Evolutionary conservation across 176 grass and related monocot genomes (phyloP), one percentile per base, ranked within the genome.

Genomic region (Oryza glaberrima): DNA sequence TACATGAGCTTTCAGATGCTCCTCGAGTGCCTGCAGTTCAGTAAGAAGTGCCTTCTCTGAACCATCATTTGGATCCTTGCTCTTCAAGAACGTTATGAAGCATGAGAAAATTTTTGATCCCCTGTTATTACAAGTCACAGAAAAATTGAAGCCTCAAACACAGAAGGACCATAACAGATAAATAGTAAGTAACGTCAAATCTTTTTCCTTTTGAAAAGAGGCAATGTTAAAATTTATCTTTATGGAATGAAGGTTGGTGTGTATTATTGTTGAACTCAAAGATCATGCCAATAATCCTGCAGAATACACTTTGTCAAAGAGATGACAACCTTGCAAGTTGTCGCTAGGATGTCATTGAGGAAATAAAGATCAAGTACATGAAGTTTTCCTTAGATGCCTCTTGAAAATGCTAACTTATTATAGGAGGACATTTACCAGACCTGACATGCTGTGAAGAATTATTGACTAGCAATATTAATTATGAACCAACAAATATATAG

Each of bases 1-100:
- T 88, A 98, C 95, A 88, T 98, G 88, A 22, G 88, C 91, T 77
- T 98, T 98, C 1, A 95, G 88, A 73, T 95, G 93, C 19, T 87
- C 95, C 12, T 93, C 88, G 7, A 98, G 86, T 30, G 85, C 89
- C 72, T 82, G 82, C 35, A 98, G 70, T 74, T 98, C 95, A 52
- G 83, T 83, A 65, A 88, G 36, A 81, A 98, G 88, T 67, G 76
- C 75, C 54, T 90, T 86, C 76, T 98, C 92, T 3, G 90, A 76
- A 46, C 91, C 91, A 86, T 98, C 95, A 69, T 46, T 91, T 0
- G 87, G 60, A 84, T 97, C 95, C 88, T 94, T 97, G 84, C 90
- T 97, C 88, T 88, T 97, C 90, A 94, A 73, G 84, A 97, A 97
- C 22, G 81, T 91, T 58, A 91, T 30, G 10, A 94, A 94, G 44